Evolutionary conservation across 139 green algal genomes (phyloP).

Genomic region (Ostreobium quekettii): DNA sequence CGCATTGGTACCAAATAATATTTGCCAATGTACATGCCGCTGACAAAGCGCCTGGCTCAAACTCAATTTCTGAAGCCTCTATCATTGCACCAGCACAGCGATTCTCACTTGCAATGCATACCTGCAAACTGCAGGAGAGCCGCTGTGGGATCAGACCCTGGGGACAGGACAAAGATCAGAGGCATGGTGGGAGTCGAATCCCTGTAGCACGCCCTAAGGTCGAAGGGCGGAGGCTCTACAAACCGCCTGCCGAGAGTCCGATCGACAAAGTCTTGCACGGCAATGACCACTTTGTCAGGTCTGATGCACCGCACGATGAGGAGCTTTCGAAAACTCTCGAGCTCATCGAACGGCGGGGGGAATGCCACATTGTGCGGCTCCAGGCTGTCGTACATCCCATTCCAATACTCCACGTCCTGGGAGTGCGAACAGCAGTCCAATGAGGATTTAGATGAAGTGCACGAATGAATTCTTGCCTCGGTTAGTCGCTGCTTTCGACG

Average conservation of each 20-base stretch:
- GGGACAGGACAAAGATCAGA: conserved; percentile 65
- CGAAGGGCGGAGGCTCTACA: conserved; percentile 52
- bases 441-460: background rate
- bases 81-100: no score
- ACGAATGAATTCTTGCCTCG: background rate
- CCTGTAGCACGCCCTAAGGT: conserved; percentile 58
- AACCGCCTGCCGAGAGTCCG: conserved; percentile 28
- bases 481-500: no score
- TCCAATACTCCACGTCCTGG: background rate
- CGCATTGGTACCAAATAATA: no score
- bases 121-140: conserved; percentile 62
- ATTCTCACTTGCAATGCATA: no score
- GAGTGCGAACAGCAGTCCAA: background rate
- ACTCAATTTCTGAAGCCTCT: no score
- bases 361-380: conserved; percentile 46
- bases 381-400: conserved; percentile 38
- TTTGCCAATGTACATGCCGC: no score
- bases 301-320: conserved; percentile 51
- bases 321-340: conserved; percentile 44
- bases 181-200: conserved; percentile 56
- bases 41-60: no score
- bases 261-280: conserved; percentile 42
- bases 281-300: conserved; percentile 64
- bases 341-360: conserved; percentile 24
- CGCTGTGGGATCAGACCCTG: conserved; percentile 58